Evolutionary conservation across 1,139 yeast species (phyloP).

Genomic region (Kodamaea plutei): DNA sequence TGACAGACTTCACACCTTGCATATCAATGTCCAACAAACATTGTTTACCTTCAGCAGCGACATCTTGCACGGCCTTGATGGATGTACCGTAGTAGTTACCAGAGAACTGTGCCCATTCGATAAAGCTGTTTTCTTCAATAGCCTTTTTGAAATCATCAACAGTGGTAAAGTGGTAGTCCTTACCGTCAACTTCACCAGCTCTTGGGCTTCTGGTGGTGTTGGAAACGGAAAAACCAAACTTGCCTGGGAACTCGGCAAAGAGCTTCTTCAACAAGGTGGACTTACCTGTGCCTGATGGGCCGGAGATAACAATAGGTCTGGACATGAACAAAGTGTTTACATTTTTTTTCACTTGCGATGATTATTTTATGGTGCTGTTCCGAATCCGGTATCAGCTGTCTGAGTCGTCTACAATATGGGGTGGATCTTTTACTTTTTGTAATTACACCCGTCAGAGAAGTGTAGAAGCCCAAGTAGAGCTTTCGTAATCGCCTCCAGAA

Average conservation of each 20-base stretch:
- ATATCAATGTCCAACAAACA: slow-evolving; percentile 96
- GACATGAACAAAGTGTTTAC: too few species aligned
- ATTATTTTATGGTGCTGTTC: too few species aligned
- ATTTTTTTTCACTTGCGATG: too few species aligned
- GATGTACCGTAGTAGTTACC: slow-evolving; percentile 97
- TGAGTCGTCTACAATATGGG: too few species aligned
- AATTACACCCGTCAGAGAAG: too few species aligned
- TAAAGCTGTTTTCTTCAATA: slow-evolving; percentile 71
- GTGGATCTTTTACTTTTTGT: too few species aligned
- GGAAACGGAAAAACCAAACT: slow-evolving; percentile 91
- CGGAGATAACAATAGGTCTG: slow-evolving; percentile 92
- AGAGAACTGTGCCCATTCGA: slow-evolving; percentile 97
- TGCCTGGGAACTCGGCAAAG: slow-evolving; percentile 83
- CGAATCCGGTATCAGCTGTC: too few species aligned
- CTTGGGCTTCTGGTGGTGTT: slow-evolving; percentile 93
- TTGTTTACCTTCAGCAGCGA: slow-evolving; percentile 58
- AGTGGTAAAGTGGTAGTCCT: slow-evolving; percentile 81
- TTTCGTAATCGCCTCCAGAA: too few species aligned
- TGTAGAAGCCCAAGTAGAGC: too few species aligned
- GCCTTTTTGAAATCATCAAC: slow-evolving; percentile 75
- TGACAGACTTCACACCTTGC: slow-evolving; percentile 96
- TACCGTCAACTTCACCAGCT: slow-evolving; percentile 84
- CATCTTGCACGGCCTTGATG: slow-evolving; percentile 76
- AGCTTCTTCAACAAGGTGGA: slow-evolving; percentile 87
- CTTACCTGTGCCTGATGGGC: slow-evolving; percentile 97